Base-by-base conservation (phyloP, 139 green algal species). In the Axilococcus clingmanii region DNA sequence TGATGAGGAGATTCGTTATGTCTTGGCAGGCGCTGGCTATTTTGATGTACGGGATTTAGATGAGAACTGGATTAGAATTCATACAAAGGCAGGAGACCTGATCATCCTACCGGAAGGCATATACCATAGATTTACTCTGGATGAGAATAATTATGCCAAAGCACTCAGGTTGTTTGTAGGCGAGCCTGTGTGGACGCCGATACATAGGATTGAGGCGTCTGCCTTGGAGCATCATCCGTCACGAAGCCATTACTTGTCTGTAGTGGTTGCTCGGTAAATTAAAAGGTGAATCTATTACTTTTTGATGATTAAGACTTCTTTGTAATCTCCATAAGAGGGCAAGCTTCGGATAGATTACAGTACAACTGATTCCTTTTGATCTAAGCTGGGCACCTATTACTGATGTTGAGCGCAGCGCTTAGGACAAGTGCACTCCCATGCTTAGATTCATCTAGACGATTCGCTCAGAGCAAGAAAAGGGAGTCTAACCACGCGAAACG, bases 101-200 rank as follows among this genome's bases (percentile, higher is more conserved):
- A 79, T 97, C 12, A 74, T 95, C 38, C 65, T 97, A 61, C 89
- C 89, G 15, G 87, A 89, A 66, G 89, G 89, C 45, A 96, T 96
- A 55, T 97, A 95, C 75, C 89, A 97, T 69, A 67, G 88, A 22
- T 96, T 96, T 82, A 96, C 86, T 2, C 68, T 96, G 14, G 83
- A 94, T 61, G 55, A 63, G 0, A 62, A 54, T 36, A 88, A 96
- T 67, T 94, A 89, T 73, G 76, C 86, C 63, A 94, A 91, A 79
- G 89, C 85, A 0, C 81, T 97, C 80, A 74, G 89, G 1, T 68
- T 97, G 40, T 97, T 97, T 76, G 79, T 94, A 24, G 89, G 89
- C 1, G 88, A 83, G 40, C 89, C 89, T 9, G 76, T 97, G 5
- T 97, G 89, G 89, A 97, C 89, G 3, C 85, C 89, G 0, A 40